phyloP scores from a whole-genome alignment of 371 early-diverging fungal genomes.

The Apophysomyces variabilis region DNA sequence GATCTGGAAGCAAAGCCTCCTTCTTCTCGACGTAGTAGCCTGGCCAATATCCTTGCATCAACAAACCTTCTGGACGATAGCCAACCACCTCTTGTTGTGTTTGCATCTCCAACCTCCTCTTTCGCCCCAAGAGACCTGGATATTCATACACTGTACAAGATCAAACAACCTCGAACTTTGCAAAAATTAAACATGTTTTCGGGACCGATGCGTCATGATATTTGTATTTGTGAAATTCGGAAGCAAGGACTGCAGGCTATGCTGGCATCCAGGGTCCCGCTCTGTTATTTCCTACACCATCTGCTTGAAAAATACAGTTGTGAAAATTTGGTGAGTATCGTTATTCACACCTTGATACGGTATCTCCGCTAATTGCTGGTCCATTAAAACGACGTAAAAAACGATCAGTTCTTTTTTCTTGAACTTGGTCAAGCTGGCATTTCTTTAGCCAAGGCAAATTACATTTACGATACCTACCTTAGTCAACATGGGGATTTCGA shows the following conservation, averaged over 20 bases:
- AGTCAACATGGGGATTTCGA: constrained; percentile 58
- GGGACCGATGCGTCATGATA: constrained; percentile 49
- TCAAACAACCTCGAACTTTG: constrained; percentile 39
- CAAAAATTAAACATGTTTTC: constrained; percentile 57
- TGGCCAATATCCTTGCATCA: background rate
- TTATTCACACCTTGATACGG: background rate
- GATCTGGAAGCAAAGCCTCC: constrained; percentile 13
- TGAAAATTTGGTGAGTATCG: constrained; percentile 58
- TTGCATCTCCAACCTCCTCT: constrained; percentile 5
- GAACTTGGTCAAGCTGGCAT: constrained; percentile 64
- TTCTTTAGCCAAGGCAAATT: constrained; percentile 51
- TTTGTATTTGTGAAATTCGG: constrained; percentile 55
- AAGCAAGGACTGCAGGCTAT: constrained; percentile 61
- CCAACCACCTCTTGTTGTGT: background rate
- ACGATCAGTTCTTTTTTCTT: constrained; percentile 56
- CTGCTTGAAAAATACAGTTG: constrained; percentile 58
- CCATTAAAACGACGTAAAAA: no score
- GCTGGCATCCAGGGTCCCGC: constrained; percentile 55
- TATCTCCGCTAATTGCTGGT: no score
- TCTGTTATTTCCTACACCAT: constrained; percentile 62
- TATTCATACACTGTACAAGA: constrained; percentile 43
- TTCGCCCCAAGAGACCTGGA: constrained; percentile 33
- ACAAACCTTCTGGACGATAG: background rate
- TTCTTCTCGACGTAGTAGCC: background rate
- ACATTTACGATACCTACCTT: constrained; percentile 59